A percentile compares a stretch with the other conserved stretches of the same genome.
Conservation (phyloP, 208 protist species). For the Baffinella frigidus region DNA sequence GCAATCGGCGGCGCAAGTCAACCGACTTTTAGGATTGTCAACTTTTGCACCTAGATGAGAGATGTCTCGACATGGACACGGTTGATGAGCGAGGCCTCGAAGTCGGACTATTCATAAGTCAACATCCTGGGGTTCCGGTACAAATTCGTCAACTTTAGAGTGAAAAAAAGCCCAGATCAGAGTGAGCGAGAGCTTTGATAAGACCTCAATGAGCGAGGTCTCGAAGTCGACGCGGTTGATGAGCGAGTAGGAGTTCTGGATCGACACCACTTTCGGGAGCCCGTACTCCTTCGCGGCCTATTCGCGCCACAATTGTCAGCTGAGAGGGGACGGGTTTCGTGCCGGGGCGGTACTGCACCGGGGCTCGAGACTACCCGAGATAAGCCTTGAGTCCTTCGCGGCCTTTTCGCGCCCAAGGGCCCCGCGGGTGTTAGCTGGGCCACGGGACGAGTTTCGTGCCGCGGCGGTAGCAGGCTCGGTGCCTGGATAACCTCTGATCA, state of each 20-base stretch:
- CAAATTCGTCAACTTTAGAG: too few relatives aligned
- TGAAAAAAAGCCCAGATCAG: too few relatives aligned
- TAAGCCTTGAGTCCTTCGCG: too few relatives aligned
- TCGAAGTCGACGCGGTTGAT: constrained; percentile 40
- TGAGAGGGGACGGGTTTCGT: background rate
- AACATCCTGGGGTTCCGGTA: too few relatives aligned
- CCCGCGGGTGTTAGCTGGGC: background rate
- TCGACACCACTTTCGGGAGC: constrained; percentile 24
- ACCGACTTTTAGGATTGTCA: too few relatives aligned
- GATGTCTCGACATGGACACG: constrained; percentile 10
- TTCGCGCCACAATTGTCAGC: background rate
- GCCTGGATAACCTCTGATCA: background rate
- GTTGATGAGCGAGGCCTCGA: constrained; percentile 44
- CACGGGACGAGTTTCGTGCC: background rate
- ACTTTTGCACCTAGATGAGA: constrained; percentile 30
- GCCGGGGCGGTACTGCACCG: background rate
- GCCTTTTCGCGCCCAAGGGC: background rate
- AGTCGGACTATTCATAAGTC: too few relatives aligned
- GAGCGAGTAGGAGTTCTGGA: constrained; percentile 61
- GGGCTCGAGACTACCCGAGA: background rate
- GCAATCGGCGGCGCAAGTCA: constrained; percentile 37
- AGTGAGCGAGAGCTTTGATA: background rate
- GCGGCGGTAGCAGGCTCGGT: background rate
- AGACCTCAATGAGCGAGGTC: constrained; percentile 1
- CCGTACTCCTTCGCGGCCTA: too few relatives aligned